These are phyloP conservation scores for Boletus coccyginus DNA, from an alignment of 768 basidiomycete species.

Conservation along the genomic window DNA sequence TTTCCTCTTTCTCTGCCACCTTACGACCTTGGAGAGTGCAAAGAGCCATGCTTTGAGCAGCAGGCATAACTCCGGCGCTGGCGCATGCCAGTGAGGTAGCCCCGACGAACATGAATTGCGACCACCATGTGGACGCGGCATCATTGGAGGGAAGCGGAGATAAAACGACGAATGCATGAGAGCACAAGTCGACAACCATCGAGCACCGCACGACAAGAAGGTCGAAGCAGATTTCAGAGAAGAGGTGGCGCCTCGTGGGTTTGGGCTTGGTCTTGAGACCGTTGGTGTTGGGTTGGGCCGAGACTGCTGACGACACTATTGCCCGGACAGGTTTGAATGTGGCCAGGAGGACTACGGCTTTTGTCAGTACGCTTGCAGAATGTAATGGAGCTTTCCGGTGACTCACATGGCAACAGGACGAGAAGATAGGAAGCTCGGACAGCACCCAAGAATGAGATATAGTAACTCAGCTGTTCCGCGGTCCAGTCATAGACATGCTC, in stretches of 20 bases:
- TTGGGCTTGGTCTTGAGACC: constrained; percentile 37
- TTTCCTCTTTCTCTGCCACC: constrained; percentile 35
- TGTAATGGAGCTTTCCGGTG: constrained; percentile 2
- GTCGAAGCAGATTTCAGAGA: constrained; percentile 66
- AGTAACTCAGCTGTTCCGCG: constrained; percentile 67
- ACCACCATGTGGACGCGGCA: constrained; percentile 18
- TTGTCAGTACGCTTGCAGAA: constrained; percentile 33
- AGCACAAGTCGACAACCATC: constrained; percentile 63
- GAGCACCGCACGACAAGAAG: constrained; percentile 61
- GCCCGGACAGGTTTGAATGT: constrained; percentile 51
- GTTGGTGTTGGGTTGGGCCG: neutral
- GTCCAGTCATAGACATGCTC: constrained; percentile 71
- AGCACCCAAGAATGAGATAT: constrained; percentile 68
- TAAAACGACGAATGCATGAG: constrained; percentile 59
- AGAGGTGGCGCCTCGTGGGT: constrained; percentile 48
- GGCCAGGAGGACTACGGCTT: constrained; percentile 50
- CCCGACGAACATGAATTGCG: constrained; percentile 49
- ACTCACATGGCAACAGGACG: constrained; percentile 65
- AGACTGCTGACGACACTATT: constrained; percentile 5
- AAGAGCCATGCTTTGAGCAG: constrained; percentile 70
- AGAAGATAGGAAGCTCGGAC: constrained; percentile 65
- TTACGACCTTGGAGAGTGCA: constrained; percentile 48
- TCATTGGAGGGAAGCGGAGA: constrained; percentile 43
- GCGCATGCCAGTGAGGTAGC: constrained; percentile 63
- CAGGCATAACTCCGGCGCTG: constrained; percentile 67